Conservation (phyloP, 352 stramenopile species). For the Globisporangium polare region DNA sequence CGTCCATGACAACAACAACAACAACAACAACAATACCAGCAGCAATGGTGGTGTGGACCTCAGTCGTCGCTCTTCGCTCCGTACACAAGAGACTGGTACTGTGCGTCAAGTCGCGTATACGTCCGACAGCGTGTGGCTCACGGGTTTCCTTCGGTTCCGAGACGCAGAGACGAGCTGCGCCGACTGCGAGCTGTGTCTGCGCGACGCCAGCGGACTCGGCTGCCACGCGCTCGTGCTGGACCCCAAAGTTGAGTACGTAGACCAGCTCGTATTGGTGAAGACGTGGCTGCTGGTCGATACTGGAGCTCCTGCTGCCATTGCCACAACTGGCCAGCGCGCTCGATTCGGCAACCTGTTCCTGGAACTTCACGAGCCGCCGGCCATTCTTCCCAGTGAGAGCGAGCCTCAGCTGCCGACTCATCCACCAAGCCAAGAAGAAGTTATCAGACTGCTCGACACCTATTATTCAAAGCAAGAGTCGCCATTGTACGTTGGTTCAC, state of each 20-base stretch:
- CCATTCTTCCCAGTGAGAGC: constrained; percentile 9
- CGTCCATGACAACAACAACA: neutral
- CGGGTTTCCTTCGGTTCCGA: constrained; percentile 40
- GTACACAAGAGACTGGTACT: constrained; percentile 1
- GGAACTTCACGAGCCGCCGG: constrained; percentile 31
- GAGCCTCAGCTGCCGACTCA: neutral
- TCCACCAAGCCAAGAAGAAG: constrained; percentile 15
- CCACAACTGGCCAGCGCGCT: constrained; percentile 8
- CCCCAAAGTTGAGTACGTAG: constrained; percentile 28
- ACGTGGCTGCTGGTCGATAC: constrained; percentile 44
- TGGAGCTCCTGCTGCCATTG: neutral
- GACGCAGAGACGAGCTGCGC: constrained; percentile 5
- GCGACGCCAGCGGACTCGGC: constrained; percentile 19
- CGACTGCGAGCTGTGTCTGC: constrained; percentile 26
- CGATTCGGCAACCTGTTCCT: constrained; percentile 24
- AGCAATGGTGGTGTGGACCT: constrained; percentile 1
- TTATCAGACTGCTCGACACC: constrained; percentile 20
- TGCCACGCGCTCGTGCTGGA: constrained; percentile 35
- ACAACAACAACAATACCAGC: neutral
- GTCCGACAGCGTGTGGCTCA: constrained; percentile 39
- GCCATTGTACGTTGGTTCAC: constrained; percentile 37
- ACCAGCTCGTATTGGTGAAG: constrained; percentile 58
- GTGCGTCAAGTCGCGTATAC: constrained; percentile 21
- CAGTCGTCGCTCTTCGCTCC: neutral
- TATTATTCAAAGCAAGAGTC: constrained; percentile 36